Base-by-base conservation (phyloP, 2,329 filamentous ascomycete genomes). In the Monosporascus cannonballus region DNA sequence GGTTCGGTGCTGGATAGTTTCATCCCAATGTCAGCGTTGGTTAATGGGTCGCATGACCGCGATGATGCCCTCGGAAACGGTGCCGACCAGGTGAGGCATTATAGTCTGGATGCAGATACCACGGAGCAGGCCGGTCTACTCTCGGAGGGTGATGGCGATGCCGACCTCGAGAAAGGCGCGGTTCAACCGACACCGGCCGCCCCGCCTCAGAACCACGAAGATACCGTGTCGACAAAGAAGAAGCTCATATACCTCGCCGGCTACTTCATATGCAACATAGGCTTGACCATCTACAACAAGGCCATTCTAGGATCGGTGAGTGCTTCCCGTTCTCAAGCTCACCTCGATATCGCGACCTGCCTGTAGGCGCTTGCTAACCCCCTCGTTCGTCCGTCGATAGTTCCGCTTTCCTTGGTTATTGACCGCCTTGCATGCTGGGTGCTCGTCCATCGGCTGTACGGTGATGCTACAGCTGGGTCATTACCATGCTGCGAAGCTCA, bases 371-470 rank as follows among this genome's bases (percentile, higher is more conserved):
- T 22, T n/a, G 42, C 57, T 59, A 49, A 60, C 48, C 4, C 22
- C 17, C 11, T 34, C 30, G 11, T 14, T 15, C 14, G 22, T 18
- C 22, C 20, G 14, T 11, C 30, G 54, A 36, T 54, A 83, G 76
- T 83, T 84, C 58, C 69, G 73, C 46, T 83, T 81, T 61, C 81
- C 82, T 45, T 85, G 81, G 77, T 75, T 85, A 18, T 67, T 85
- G 38, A 85, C 81, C 1, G 76, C 77, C 49, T 69, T 83, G 18
- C 81, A 85, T 61, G 74, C 81, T 14, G 72, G 75, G n/a, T 79
- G 78, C 47, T 79, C 81, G 18, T 77, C 78, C 22, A 55, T 77
- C n/a, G 82, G 82, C 53, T 83, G 79, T 54, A 77, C 73, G 52
- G 61, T 69, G 52, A 75, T 84, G 62, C 70, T 81, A 59, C 70